phyloP scores from a whole-genome alignment of 2,329 filamentous ascomycete species.

The Dactylonectria macrodidyma region DNA sequence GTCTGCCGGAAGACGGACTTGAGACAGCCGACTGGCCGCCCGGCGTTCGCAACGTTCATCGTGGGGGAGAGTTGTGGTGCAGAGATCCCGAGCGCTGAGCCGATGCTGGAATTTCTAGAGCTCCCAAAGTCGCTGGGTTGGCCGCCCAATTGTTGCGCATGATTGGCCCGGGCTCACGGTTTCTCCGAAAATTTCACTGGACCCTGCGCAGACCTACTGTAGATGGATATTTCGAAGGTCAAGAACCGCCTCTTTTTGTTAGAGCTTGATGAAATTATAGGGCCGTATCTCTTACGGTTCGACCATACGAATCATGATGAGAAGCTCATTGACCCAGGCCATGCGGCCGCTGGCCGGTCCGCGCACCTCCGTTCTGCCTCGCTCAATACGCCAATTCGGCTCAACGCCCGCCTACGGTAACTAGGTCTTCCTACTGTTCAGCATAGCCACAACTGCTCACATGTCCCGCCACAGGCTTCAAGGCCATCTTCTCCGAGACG shows the following conservation, averaged over 20 bases:
- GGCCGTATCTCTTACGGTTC: conserved; percentile 19
- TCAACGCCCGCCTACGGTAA: conserved; percentile 50
- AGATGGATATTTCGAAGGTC: conserved; percentile 16
- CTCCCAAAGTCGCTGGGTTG: conserved; percentile 34
- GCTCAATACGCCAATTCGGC: conserved; percentile 47
- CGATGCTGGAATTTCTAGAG: conserved; percentile 48
- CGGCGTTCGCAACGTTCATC: conserved; percentile 73
- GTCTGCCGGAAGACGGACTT: conserved; percentile 75
- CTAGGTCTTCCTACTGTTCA: conserved; percentile 11
- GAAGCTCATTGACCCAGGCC: conserved; percentile 45
- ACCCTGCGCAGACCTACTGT: conserved; percentile 35
- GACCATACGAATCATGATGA: conserved; percentile 34
- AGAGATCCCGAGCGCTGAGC: conserved; percentile 39
- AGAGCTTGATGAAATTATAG: conserved; percentile 20
- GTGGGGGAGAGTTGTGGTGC: conserved; percentile 46
- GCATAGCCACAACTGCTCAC: conserved; percentile 31
- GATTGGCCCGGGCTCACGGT: conserved; percentile 56
- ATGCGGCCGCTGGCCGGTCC: conserved; percentile 43
- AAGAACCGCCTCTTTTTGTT: conserved; percentile 12
- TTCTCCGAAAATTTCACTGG: conserved; percentile 46
- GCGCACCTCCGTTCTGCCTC: conserved; percentile 30
- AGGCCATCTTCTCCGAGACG: conserved; percentile 64
- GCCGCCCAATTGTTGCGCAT: conserved; percentile 41
- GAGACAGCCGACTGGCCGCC: conserved; percentile 80
- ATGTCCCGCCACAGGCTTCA: conserved; percentile 47